phyloP scores from a whole-genome alignment of 352 stramenopile genomes.

The Globisporangium camurandrum region DNA sequence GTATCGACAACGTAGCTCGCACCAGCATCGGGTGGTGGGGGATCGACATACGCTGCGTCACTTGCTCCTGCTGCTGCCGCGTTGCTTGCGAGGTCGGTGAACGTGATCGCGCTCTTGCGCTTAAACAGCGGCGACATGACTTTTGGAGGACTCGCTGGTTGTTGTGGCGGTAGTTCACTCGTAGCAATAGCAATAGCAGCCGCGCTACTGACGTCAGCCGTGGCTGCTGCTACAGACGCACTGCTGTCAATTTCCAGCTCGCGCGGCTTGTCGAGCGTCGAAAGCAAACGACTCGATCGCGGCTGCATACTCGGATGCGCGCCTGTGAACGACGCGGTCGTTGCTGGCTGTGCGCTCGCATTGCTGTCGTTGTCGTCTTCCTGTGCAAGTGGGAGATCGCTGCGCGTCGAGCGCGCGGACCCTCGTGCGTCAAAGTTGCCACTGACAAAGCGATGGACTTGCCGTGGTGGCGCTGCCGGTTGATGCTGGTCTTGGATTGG shows the following conservation, averaged over 20 bases:
- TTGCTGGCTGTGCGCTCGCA: background rate
- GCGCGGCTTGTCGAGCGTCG: background rate
- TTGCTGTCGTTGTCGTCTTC: conserved; percentile 4
- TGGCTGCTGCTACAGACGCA: background rate
- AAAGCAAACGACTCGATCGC: background rate
- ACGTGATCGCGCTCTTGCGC: conserved; percentile 1
- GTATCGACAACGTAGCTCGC: background rate
- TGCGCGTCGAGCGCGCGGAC: background rate
- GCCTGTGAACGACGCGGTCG: no score
- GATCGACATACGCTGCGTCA: background rate
- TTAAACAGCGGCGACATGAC: background rate
- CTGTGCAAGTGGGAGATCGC: conserved; percentile 1
- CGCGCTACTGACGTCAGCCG: background rate
- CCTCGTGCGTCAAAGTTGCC: conserved; percentile 9
- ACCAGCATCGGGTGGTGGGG: background rate
- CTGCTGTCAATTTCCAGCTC: background rate
- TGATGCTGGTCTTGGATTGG: background rate
- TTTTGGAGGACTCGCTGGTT: background rate
- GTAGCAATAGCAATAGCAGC: background rate
- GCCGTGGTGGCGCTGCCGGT: background rate
- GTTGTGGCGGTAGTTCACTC: background rate
- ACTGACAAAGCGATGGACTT: conserved; percentile 9
- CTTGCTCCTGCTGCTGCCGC: background rate
- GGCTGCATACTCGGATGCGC: background rate
- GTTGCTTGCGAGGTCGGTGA: conserved; percentile 2